These are phyloP conservation scores for Rhododendron henanense DNA, from an alignment of 148 eudicot genomes.

Conservation along the genomic window DNA sequence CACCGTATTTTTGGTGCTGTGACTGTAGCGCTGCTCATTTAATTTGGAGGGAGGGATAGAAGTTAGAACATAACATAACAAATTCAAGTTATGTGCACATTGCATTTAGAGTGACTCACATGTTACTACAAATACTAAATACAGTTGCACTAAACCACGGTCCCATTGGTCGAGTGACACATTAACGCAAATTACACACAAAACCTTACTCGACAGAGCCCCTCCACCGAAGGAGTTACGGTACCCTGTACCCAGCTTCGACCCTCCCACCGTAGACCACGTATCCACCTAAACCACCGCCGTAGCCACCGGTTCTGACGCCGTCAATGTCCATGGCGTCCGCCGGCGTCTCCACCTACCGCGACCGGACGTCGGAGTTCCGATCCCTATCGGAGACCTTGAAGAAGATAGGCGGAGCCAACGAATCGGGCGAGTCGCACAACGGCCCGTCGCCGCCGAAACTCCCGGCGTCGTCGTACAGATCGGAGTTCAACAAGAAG, in stretches of 20 bases:
- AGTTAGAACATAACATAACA: too few species aligned
- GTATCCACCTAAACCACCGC: too few species aligned
- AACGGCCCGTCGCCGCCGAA: slow-evolving; percentile 19
- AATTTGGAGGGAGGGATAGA: too few species aligned
- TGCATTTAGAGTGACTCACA: too few species aligned
- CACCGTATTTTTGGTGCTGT: too few species aligned
- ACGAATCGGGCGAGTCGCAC: slow-evolving; percentile 17
- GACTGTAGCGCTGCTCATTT: too few species aligned
- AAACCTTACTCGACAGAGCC: too few species aligned
- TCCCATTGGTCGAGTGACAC: too few species aligned
- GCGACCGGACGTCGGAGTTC: slow-evolving; percentile 83
- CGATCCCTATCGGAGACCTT: slow-evolving; percentile 54
- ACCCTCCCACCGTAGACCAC: background rate
- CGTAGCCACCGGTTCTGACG: background rate
- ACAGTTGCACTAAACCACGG: too few species aligned
- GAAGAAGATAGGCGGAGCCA: slow-evolving; percentile 44
- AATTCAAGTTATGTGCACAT: too few species aligned
- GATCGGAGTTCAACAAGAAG: slow-evolving; percentile 72
- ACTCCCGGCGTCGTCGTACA: slow-evolving; percentile 25
- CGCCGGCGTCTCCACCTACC: slow-evolving; percentile 43
- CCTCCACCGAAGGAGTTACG: background rate
- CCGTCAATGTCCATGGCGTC: slow-evolving; percentile 32
- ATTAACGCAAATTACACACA: too few species aligned
- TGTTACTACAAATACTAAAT: too few species aligned
- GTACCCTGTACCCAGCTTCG: background rate